Conservation (phyloP, 2,329 filamentous ascomycete genomes). For the Colletotrichum horii region DNA sequence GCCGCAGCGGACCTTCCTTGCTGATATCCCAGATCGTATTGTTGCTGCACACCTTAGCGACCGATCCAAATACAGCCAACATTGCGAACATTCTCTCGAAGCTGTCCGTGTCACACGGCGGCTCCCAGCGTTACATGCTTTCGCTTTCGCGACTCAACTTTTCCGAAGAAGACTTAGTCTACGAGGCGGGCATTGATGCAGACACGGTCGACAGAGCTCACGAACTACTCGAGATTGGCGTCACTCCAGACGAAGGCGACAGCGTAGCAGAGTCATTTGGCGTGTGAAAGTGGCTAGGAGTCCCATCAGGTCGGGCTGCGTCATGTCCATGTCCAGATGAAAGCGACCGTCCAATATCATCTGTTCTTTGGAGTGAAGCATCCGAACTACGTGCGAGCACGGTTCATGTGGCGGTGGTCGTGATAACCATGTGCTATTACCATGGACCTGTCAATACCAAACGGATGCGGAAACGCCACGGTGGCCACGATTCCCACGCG, state of each 20-base stretch:
- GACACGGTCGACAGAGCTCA: constrained; percentile 84
- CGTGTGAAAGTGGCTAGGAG: constrained; percentile 25
- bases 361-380: background rate
- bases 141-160: constrained; percentile 85
- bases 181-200: constrained; percentile 78
- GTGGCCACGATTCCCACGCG: background rate
- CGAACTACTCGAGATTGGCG: constrained; percentile 77
- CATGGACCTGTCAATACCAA: background rate
- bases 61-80: constrained; percentile 48
- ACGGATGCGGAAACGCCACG: constrained; percentile 7
- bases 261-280: constrained; percentile 47
- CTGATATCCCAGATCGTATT: constrained; percentile 54
- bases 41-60: constrained; percentile 59
- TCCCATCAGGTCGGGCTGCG: background rate
- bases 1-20: constrained; percentile 38
- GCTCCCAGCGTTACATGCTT: constrained; percentile 82
- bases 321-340: background rate
- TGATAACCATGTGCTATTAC: background rate
- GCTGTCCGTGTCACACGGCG: constrained; percentile 71
- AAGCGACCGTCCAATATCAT: background rate
- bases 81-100: constrained; percentile 71
- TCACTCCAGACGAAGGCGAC: constrained; percentile 75
- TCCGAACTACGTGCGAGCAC: background rate
- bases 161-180: constrained; percentile 75
- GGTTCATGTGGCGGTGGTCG: background rate